These are phyloP conservation scores for Rhizophora apiculata DNA, from an alignment of 345 rosid genomes.

Conservation along the genomic window DNA sequence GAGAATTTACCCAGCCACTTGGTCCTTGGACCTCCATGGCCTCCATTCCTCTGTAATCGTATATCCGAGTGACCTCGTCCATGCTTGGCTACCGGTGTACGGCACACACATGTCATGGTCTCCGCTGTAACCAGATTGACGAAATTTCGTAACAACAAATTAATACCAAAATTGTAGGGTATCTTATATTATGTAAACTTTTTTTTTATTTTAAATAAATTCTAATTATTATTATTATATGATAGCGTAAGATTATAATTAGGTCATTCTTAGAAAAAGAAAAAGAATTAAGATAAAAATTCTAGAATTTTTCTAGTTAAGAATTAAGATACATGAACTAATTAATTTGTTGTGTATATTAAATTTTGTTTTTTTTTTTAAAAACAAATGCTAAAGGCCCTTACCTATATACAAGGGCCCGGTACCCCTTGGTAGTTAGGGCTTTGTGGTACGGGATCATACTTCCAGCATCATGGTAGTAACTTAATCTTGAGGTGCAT, in stretches of 20 bases:
- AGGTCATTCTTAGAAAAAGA: no score
- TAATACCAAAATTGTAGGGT: no score
- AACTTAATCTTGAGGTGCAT: slow-evolving; percentile 31
- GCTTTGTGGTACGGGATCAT: slow-evolving; percentile 45
- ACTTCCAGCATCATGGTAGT: slow-evolving; percentile 33
- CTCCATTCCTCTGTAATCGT: slow-evolving; percentile 41
- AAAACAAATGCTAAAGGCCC: not conserved
- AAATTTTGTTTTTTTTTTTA: no score
- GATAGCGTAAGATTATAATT: no score
- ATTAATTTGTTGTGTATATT: no score
- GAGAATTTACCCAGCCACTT: slow-evolving; percentile 42
- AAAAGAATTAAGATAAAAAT: no score
- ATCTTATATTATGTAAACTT: no score
- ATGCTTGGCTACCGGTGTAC: slow-evolving; percentile 51
- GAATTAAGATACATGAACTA: no score
- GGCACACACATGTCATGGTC: slow-evolving; percentile 64
- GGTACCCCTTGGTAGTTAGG: slow-evolving; percentile 41
- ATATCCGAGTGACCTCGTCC: slow-evolving; percentile 52
- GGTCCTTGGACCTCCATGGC: slow-evolving; percentile 34
- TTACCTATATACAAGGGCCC: slow-evolving; percentile 59
- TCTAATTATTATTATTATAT: no score
- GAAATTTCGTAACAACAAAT: no score
- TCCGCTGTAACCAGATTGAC: slow-evolving; percentile 26
- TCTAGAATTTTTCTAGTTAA: no score
- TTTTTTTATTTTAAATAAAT: no score